Evolutionary conservation across 768 basidiomycete genomes (phyloP).

Genomic region (Guyanaporus albipodus): DNA sequence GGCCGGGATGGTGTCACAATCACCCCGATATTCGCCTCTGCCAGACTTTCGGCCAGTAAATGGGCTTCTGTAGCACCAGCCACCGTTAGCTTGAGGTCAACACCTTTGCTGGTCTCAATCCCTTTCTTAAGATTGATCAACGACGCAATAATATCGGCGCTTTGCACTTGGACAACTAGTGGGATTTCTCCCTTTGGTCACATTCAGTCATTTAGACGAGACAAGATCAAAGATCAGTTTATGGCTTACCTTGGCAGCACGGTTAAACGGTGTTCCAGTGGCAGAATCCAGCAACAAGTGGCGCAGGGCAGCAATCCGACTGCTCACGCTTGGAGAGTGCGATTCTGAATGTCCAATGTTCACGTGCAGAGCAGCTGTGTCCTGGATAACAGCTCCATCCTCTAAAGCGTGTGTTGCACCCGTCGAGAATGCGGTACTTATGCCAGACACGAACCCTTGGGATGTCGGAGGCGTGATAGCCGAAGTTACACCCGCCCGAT

Average conservation of each 20-base stretch:
- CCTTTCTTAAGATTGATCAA: slow-evolving; percentile 67
- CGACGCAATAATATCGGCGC: slow-evolving; percentile 79
- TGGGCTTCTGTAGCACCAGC: slow-evolving; percentile 68
- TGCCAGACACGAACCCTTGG: slow-evolving; percentile 48
- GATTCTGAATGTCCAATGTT: slow-evolving; percentile 43
- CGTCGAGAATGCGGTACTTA: slow-evolving; percentile 57
- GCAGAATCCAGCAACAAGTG: slow-evolving; percentile 47
- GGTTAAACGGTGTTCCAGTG: slow-evolving; percentile 32
- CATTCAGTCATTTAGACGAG: background rate
- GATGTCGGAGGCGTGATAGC: slow-evolving; percentile 57
- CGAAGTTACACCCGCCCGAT: slow-evolving; percentile 59
- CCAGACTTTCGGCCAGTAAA: slow-evolving; percentile 69
- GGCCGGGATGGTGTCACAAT: slow-evolving; percentile 64
- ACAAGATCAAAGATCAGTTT: background rate
- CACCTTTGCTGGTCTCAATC: slow-evolving; percentile 45
- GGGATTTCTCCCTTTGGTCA: slow-evolving; percentile 57
- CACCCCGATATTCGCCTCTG: slow-evolving; percentile 63
- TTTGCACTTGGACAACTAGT: slow-evolving; percentile 70
- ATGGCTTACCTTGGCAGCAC: slow-evolving; percentile 41
- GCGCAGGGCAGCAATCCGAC: slow-evolving; percentile 74
- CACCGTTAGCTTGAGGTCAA: slow-evolving; percentile 53
- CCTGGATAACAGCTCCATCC: slow-evolving; percentile 56
- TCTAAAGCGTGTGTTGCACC: slow-evolving; percentile 53
- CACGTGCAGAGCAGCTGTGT: slow-evolving; percentile 60
- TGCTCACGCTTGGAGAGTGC: slow-evolving; percentile 58